Conservation (phyloP, 2,329 filamentous ascomycete genomes). For the Aspergillus texensis region DNA sequence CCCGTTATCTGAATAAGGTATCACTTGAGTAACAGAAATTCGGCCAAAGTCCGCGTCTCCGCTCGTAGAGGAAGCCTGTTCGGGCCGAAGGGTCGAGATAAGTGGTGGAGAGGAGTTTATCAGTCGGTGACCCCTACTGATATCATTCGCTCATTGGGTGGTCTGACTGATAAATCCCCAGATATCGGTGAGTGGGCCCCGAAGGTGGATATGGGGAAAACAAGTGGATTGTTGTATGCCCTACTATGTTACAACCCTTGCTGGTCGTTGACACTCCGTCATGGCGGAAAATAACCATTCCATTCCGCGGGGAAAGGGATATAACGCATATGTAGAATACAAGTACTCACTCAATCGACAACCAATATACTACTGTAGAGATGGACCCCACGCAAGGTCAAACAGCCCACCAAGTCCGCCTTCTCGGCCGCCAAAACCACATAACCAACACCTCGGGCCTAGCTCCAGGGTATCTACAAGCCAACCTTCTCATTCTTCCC, state of each 20-base stretch:
- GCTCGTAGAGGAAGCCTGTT: constrained; percentile 2
- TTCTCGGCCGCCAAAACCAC: constrained; percentile 46
- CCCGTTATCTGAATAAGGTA: background rate
- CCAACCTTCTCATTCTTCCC: constrained; percentile 64
- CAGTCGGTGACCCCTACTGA: background rate
- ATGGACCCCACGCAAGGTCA: background rate
- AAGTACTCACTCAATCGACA: background rate
- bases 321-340: background rate
- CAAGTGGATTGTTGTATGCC: background rate
- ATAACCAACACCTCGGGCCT: constrained; percentile 57
- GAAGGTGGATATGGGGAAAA: constrained; percentile 17
- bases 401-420: constrained; percentile 45
- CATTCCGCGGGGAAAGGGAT: background rate
- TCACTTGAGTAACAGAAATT: constrained; percentile 14
- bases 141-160: background rate
- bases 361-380: background rate
- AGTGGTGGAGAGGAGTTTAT: constrained; percentile 13
- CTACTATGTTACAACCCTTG: too few relatives aligned
- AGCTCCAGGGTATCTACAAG: constrained; percentile 60
- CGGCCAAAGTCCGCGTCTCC: background rate
- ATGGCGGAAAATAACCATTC: background rate
- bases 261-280: background rate
- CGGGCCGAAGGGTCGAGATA: constrained; percentile 10
- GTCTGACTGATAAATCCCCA: constrained; percentile 15
- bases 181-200: constrained; percentile 29